Evolutionary conservation across 1,139 yeast genomes (phyloP).

Genomic region (Scheffersomyces lignicola): DNA sequence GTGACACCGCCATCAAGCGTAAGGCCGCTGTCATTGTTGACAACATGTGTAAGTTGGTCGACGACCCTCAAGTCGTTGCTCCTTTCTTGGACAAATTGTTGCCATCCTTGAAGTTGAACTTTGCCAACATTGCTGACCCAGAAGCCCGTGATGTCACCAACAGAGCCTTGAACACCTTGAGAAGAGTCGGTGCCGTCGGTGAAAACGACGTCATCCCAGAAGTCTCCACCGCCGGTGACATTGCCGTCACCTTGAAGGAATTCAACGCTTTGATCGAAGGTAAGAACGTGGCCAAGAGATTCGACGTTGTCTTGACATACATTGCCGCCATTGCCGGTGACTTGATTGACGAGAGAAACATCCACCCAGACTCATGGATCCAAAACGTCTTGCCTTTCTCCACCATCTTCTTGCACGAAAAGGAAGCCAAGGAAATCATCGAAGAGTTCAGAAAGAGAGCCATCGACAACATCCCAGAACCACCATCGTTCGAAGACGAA

Average conservation of each 20-base stretch:
- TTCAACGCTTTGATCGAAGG: conserved; percentile 70
- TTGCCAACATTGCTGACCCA: conserved; percentile 97
- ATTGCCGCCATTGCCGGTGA: conserved; percentile 98
- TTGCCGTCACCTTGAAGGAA: conserved; percentile 79
- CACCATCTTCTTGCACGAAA: conserved; percentile 93
- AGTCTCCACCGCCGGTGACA: conserved; percentile 98
- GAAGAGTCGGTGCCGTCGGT: conserved; percentile 98
- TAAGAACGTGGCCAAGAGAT: conserved; percentile 74
- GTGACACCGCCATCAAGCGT: conserved; percentile 99
- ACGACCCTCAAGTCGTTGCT: conserved; percentile 99
- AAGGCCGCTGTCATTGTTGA: conserved; percentile 99
- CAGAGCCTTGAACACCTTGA: conserved; percentile 95
- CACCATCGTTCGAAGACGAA: conserved; percentile 95
- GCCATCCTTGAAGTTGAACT: conserved; percentile 95
- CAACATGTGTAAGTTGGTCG: conserved; percentile 99
- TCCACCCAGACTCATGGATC: conserved; percentile 90
- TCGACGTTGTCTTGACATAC: conserved; percentile 73
- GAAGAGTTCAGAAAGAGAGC: conserved; percentile 96
- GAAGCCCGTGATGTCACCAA: conserved; percentile 98
- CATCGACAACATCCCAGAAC: conserved; percentile 95
- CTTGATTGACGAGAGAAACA: conserved; percentile 96
- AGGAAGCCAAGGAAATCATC: conserved; percentile 84
- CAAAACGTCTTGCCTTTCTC: conserved; percentile 88
- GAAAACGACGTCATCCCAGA: conserved; percentile 90
- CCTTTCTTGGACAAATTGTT: conserved; percentile 94